Percentiles rank a stretch among this genome's conserved stretches.
Evolutionary conservation across 2,329 filamentous ascomycete genomes (phyloP).

Genomic region (Stemphylium lycopersici): DNA sequence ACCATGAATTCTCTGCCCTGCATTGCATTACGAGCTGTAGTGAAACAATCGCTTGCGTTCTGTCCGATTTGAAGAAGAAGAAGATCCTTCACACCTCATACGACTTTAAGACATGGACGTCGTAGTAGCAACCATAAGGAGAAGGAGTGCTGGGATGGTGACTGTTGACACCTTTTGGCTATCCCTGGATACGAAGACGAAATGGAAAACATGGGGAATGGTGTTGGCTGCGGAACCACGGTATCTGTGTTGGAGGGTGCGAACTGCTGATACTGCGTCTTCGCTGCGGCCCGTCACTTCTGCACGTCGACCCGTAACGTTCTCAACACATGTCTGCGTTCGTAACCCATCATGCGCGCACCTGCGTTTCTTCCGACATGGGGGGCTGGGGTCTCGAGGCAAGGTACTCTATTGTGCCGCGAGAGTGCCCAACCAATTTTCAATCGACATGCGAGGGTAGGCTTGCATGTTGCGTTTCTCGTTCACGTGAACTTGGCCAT

Average conservation of each 20-base stretch:
- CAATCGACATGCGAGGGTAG: slow-evolving; percentile 8
- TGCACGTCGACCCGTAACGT: slow-evolving; percentile 5
- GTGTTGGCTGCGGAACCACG: too few relatives aligned
- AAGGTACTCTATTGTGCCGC: slow-evolving; percentile 8
- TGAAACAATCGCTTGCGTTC: slow-evolving; percentile 18
- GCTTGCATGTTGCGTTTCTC: slow-evolving; percentile 5
- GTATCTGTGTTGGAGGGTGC: too few relatives aligned
- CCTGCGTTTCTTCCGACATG: slow-evolving; percentile 16
- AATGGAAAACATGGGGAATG: too few relatives aligned
- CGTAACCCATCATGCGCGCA: slow-evolving; percentile 9
- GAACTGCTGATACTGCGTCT: slow-evolving; percentile 13
- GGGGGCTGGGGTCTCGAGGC: slow-evolving; percentile 18
- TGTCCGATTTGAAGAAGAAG: slow-evolving; percentile 4
- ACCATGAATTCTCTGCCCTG: slow-evolving; percentile 20
- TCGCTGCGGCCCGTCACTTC: slow-evolving; percentile 7
- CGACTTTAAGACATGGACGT: too few relatives aligned
- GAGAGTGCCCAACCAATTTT: not conserved
- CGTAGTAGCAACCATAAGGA: too few relatives aligned
- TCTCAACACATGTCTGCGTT: slow-evolving; percentile 7
- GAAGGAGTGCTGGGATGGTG: too few relatives aligned
- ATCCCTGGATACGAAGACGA: too few relatives aligned
- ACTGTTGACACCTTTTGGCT: too few relatives aligned
- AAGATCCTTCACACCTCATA: too few relatives aligned
- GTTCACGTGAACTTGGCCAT: slow-evolving; percentile 45
- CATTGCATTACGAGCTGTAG: slow-evolving; percentile 5